phyloP scores from a whole-genome alignment of 352 stramenopile genomes.

The Globisporangium cylindrosporum region DNA sequence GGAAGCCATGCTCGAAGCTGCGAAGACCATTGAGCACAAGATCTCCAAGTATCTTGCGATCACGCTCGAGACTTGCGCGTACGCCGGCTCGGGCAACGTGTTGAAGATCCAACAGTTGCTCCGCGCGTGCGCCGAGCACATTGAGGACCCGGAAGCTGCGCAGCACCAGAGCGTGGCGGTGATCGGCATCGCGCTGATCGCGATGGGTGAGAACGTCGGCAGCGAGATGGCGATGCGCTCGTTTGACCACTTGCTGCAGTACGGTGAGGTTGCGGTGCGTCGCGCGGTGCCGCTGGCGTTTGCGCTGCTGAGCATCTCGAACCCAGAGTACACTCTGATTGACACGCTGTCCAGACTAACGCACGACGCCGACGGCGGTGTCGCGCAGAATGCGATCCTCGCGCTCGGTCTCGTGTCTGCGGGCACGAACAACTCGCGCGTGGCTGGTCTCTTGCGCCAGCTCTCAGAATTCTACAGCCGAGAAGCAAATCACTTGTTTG shows the following conservation, averaged over 20 bases:
- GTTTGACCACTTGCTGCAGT: slow-evolving; percentile 99
- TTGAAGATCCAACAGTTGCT: slow-evolving; percentile 98
- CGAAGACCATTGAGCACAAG: slow-evolving; percentile 97
- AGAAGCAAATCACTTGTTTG: slow-evolving; percentile 97
- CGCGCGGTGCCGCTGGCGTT: slow-evolving; percentile 96
- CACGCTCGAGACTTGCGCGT: slow-evolving; percentile 97
- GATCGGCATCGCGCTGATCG: slow-evolving; percentile 97
- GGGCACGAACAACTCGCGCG: slow-evolving; percentile 99
- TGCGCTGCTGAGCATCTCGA: slow-evolving; percentile 95
- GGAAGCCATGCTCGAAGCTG: slow-evolving; percentile 98
- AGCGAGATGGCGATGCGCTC: slow-evolving; percentile 98
- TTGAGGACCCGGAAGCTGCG: slow-evolving; percentile 76
- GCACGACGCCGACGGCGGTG: slow-evolving; percentile 96
- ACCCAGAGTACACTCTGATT: slow-evolving; percentile 95
- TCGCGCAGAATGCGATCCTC: slow-evolving; percentile 97
- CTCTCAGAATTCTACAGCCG: slow-evolving; percentile 98
- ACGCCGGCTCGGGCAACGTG: slow-evolving; percentile 98
- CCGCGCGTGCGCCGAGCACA: slow-evolving; percentile 97
- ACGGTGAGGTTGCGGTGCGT: slow-evolving; percentile 97
- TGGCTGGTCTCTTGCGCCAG: slow-evolving; percentile 96
- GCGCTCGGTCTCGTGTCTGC: slow-evolving; percentile 95
- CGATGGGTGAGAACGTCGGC: slow-evolving; percentile 96
- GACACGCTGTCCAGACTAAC: slow-evolving; percentile 98
- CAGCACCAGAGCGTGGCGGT: slow-evolving; percentile 94
- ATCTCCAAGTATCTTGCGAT: slow-evolving; percentile 97